Percentiles rank a stretch among this genome's conserved stretches.
phyloP scores from a whole-genome alignment of 2,329 filamentous ascomycete genomes.

The Rosellinia necatrix region DNA sequence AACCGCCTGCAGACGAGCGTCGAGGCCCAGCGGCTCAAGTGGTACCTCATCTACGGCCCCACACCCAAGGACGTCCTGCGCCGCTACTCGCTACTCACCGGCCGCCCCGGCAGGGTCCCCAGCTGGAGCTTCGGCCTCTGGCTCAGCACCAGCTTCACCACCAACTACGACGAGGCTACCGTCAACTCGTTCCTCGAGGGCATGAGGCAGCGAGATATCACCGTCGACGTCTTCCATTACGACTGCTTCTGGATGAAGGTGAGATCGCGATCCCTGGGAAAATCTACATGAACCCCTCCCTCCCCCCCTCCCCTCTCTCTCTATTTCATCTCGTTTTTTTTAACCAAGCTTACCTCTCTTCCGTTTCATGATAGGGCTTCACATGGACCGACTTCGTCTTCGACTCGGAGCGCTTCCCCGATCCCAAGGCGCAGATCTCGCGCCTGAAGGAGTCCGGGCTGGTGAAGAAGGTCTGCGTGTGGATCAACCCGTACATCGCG shows the following conservation, averaged over 20 bases:
- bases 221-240: constrained; percentile 75
- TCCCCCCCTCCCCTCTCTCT: too few relatives aligned
- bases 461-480: constrained; percentile 69
- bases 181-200: constrained; percentile 71
- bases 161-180: constrained; percentile 71
- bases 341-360: background rate
- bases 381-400: constrained; percentile 78
- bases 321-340: background rate
- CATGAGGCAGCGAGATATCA: constrained; percentile 67
- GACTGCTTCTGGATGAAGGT: constrained; percentile 77
- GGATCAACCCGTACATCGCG: constrained; percentile 77
- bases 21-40: constrained; percentile 71
- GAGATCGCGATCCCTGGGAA: background rate
- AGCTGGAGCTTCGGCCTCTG: constrained; percentile 78
- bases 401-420: constrained; percentile 69
- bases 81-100: constrained; percentile 70
- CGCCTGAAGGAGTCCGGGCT: constrained; percentile 67
- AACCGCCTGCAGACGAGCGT: constrained; percentile 72
- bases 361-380: constrained; percentile 52
- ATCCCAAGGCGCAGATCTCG: constrained; percentile 66
- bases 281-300: too few relatives aligned
- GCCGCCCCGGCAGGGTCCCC: constrained; percentile 66
- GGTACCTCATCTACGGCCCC: constrained; percentile 74
- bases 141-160: constrained; percentile 78
- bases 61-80: constrained; percentile 73